These are phyloP conservation scores for Heritiera fomes DNA, from an alignment of 345 rosid genomes.

Conservation along the genomic window DNA sequence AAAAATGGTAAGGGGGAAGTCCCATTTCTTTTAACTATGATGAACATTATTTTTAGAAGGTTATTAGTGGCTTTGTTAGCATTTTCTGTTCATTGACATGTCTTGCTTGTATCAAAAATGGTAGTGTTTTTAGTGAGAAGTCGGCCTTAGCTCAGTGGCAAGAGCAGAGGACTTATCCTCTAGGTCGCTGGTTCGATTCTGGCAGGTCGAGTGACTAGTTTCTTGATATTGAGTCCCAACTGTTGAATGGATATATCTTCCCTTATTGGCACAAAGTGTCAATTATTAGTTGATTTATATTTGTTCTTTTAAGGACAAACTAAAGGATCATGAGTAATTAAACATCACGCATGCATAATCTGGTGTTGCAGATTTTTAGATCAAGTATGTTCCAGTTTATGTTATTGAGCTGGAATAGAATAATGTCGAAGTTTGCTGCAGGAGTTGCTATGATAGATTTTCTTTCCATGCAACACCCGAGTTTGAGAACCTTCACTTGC, in stretches of 20 bases:
- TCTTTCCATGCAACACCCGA: neutral
- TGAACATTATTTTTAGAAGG: neutral
- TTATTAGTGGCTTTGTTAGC: neutral
- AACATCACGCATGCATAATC: neutral
- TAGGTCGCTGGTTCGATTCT: constrained; percentile 33
- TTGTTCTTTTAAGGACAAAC: neutral
- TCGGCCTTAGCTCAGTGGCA: constrained; percentile 41
- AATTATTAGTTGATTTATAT: neutral
- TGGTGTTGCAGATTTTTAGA: neutral
- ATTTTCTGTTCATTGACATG: constrained; percentile 4
- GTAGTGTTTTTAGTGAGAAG: constrained; percentile 4
- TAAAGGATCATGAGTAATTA: neutral
- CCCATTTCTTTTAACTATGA: neutral
- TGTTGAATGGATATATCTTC: neutral
- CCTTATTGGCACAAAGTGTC: neutral
- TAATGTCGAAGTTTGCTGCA: neutral
- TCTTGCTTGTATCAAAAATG: constrained; percentile 9
- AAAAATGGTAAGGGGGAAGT: neutral
- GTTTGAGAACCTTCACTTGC: neutral
- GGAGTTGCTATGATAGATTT: neutral
- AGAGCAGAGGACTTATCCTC: constrained; percentile 39
- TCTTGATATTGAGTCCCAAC: neutral
- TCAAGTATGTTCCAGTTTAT: neutral
- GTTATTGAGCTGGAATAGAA: neutral
- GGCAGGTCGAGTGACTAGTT: constrained; percentile 28